phyloP scores from a whole-genome alignment of 164 flowering plant genomes.

The Dillenia suffruticosa region DNA sequence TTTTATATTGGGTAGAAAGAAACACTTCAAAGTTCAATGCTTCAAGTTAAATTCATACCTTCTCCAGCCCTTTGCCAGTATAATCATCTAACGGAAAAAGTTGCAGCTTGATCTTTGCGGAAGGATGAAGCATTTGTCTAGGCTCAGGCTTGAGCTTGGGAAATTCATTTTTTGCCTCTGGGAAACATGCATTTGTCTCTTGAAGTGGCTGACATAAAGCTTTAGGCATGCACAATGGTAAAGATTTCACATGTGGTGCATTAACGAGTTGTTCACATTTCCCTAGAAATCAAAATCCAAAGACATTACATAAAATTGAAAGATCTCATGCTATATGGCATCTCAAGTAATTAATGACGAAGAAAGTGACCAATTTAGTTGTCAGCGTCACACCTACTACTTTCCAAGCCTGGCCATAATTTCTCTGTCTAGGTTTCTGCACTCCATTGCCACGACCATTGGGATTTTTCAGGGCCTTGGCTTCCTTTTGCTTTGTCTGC shows the following conservation, averaged over 20 bases:
- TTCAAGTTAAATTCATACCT: conserved; percentile 31
- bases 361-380: no score
- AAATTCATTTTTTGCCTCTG: conserved; percentile 3
- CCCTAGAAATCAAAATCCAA: conserved; percentile 12
- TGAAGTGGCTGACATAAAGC: conserved; percentile 12
- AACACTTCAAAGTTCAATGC: not conserved
- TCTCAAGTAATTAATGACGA: no score
- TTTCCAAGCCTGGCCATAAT: no score
- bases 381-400: no score
- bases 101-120: conserved; percentile 57
- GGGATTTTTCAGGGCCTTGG: no score
- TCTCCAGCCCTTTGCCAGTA: conserved; percentile 60
- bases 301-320: no score
- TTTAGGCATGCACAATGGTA: conserved; percentile 9
- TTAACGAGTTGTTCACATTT: conserved; percentile 4
- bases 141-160: conserved; percentile 15
- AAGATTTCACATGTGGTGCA: conserved; percentile 13
- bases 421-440: no score
- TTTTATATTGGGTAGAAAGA: not conserved
- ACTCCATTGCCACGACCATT: no score
- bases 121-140: conserved; percentile 15
- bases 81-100: conserved; percentile 62
- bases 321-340: no score
- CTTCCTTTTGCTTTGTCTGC: no score
- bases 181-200: not conserved